Percentiles rank a stretch among this genome's conserved stretches.
These are phyloP conservation scores for Fusarium sp. DNA, from an alignment of 2,329 filamentous ascomycete genomes.

Conservation along the genomic window DNA sequence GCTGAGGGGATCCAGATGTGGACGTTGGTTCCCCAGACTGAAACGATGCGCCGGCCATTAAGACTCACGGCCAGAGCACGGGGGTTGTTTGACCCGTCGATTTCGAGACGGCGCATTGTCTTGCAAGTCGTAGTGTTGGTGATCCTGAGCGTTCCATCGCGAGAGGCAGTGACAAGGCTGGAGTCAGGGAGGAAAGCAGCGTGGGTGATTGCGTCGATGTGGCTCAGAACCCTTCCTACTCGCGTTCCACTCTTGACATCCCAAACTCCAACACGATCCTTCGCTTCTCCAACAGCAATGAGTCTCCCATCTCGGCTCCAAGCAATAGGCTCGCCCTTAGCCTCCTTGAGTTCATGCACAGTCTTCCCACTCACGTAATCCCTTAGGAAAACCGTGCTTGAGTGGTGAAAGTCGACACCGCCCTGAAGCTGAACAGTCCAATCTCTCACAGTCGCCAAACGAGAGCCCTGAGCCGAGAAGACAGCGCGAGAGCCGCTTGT, in stretches of 20 bases:
- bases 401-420: slow-evolving; percentile 49
- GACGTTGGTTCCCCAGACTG: slow-evolving; percentile 55
- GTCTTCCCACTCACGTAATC: slow-evolving; percentile 50
- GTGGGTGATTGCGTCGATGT: slow-evolving; percentile 55
- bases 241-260: slow-evolving; percentile 47
- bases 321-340: slow-evolving; percentile 46
- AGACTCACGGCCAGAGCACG: slow-evolving; percentile 51
- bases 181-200: slow-evolving; percentile 51
- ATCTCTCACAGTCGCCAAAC: slow-evolving; percentile 49
- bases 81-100: slow-evolving; percentile 49
- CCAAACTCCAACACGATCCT: slow-evolving; percentile 50
- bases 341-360: slow-evolving; percentile 49
- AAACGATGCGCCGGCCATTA: slow-evolving; percentile 52
- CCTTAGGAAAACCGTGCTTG: slow-evolving; percentile 49
- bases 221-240: slow-evolving; percentile 50
- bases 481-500: slow-evolving; percentile 49
- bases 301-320: slow-evolving; percentile 50
- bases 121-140: slow-evolving; percentile 49
- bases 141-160: slow-evolving; percentile 55
- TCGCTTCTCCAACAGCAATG: slow-evolving; percentile 49
- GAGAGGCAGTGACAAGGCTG: slow-evolving; percentile 52
- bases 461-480: slow-evolving; percentile 41
- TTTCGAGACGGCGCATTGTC: slow-evolving; percentile 54
- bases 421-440: slow-evolving; percentile 48
- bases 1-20: slow-evolving; percentile 53